These are phyloP conservation scores for Brassica juncea DNA, from an alignment of 345 rosid genomes.

Conservation along the genomic window DNA sequence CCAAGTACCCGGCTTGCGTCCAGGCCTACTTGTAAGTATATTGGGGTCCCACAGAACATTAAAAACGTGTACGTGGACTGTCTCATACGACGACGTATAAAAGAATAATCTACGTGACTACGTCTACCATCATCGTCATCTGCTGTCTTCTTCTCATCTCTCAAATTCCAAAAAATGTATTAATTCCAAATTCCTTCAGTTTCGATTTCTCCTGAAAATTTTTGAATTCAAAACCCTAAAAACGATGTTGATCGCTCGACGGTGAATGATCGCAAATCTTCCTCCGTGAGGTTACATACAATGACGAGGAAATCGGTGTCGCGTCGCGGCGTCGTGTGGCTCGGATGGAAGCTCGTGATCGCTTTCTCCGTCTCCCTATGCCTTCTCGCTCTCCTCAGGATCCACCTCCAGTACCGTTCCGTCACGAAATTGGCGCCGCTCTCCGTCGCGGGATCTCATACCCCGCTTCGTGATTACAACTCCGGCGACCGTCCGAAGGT, in stretches of 20 bases:
- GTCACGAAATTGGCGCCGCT: slow-evolving; percentile 31
- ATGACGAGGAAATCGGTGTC: slow-evolving; percentile 57
- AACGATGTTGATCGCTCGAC: slow-evolving; percentile 27
- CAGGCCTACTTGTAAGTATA: background rate
- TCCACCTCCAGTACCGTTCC: slow-evolving; percentile 47
- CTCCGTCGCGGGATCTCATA: slow-evolving; percentile 43
- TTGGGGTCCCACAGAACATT: background rate
- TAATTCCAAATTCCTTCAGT: background rate
- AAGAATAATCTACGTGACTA: background rate
- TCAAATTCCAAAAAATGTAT: slow-evolving; percentile 1
- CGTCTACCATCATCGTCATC: background rate
- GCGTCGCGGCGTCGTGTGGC: slow-evolving; percentile 59
- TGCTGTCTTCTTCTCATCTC: background rate
- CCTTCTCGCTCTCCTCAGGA: slow-evolving; percentile 58
- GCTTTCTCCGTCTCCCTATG: slow-evolving; percentile 59
- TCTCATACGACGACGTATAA: background rate
- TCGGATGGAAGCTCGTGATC: slow-evolving; percentile 66
- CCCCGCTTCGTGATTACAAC: slow-evolving; percentile 31
- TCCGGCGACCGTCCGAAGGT: slow-evolving; percentile 55
- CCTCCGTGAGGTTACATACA: background rate
- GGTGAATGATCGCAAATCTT: slow-evolving; percentile 18
- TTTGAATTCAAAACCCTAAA: slow-evolving; percentile 18
- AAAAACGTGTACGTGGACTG: background rate
- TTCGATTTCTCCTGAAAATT: slow-evolving; percentile 8
- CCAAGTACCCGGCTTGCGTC: too few relatives aligned